phyloP scores from a whole-genome alignment of 805 yeast genomes.

The Kluyveromyces dobzhanskii region DNA sequence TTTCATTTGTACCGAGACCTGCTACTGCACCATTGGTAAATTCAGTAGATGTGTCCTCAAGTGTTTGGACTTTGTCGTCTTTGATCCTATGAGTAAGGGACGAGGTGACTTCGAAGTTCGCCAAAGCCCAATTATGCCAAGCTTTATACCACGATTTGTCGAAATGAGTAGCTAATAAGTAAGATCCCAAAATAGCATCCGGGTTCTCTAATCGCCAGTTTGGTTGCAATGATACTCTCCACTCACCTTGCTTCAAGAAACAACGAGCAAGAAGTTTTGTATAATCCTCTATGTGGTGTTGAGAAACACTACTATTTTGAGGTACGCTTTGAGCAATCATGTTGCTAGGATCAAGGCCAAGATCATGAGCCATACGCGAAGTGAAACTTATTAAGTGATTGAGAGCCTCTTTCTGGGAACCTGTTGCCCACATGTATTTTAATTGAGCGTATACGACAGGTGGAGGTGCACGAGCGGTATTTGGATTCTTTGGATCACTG shows the following conservation, averaged over 20 bases:
- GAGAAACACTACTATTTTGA: slow-evolving; percentile 35
- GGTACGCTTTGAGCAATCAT: slow-evolving; percentile 82
- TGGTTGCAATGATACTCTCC: slow-evolving; percentile 80
- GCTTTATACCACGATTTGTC: slow-evolving; percentile 94
- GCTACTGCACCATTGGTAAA: slow-evolving; percentile 10
- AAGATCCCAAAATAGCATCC: slow-evolving; percentile 84
- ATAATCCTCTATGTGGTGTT: slow-evolving; percentile 71
- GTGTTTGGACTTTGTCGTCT: slow-evolving; percentile 24
- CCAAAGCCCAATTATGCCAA: slow-evolving; percentile 99
- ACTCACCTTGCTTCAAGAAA: slow-evolving; percentile 94
- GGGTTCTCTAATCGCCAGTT: slow-evolving; percentile 75
- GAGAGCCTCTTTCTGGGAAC: slow-evolving; percentile 79
- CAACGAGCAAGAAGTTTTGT: slow-evolving; percentile 86
- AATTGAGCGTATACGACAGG: slow-evolving; percentile 95
- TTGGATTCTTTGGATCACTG: slow-evolving; percentile 41
- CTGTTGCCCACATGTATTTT: slow-evolving; percentile 95
- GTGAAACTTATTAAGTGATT: slow-evolving; percentile 84
- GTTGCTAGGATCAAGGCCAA: slow-evolving; percentile 81
- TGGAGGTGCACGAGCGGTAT: slow-evolving; percentile 80
- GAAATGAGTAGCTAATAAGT: slow-evolving; percentile 88
- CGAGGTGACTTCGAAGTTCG: slow-evolving; percentile 91
- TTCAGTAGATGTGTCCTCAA: slow-evolving; percentile 24
- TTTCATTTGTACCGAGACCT: slow-evolving; percentile 2
- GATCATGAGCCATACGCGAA: slow-evolving; percentile 78
- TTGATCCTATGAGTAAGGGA: slow-evolving; percentile 32